Evolutionary conservation across 805 yeast genomes (phyloP).

Genomic region (Candida nanaspora): DNA sequence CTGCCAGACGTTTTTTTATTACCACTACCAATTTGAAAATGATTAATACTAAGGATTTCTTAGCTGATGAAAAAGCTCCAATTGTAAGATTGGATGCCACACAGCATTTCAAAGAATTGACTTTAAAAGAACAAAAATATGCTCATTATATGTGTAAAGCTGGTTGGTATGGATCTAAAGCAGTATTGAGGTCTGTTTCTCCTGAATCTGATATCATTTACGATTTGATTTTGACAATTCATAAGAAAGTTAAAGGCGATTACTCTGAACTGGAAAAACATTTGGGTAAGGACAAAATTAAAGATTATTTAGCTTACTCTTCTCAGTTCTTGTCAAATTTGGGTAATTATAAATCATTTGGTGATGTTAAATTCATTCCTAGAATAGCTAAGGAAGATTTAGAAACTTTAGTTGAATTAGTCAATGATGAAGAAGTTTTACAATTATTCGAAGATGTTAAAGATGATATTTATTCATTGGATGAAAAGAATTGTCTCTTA

Average conservation of each 20-base stretch:
- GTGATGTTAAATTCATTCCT: slow-evolving; percentile 84
- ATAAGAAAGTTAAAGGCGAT: slow-evolving; percentile 42
- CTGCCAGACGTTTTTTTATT: no score
- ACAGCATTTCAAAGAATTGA: slow-evolving; percentile 58
- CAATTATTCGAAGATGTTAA: slow-evolving; percentile 36
- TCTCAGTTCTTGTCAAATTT: slow-evolving; percentile 69
- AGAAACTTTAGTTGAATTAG: slow-evolving; percentile 35
- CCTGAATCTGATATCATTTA: slow-evolving; percentile 73
- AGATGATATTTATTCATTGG: slow-evolving; percentile 41
- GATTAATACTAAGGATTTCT: slow-evolving; percentile 16
- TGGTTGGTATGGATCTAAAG: slow-evolving; percentile 76
- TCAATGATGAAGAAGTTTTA: slow-evolving; percentile 27
- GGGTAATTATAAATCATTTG: slow-evolving; percentile 82
- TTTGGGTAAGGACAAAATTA: slow-evolving; percentile 30
- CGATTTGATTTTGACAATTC: slow-evolving; percentile 60
- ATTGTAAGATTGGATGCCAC: slow-evolving; percentile 63
- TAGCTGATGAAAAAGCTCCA: slow-evolving; percentile 63
- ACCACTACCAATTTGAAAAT: not conserved
- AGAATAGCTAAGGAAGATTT: slow-evolving; percentile 42
- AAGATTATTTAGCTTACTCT: slow-evolving; percentile 59
- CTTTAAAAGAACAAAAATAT: slow-evolving; percentile 54
- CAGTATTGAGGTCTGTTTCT: slow-evolving; percentile 73
- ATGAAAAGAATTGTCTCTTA: slow-evolving; percentile 44
- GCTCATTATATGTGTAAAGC: slow-evolving; percentile 84
- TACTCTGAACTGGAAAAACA: slow-evolving; percentile 28